Percentiles rank a stretch among this genome's conserved stretches.
Evolutionary conservation across 441 rosid genomes (phyloP).

Genomic region (Adansonia gregorii): DNA sequence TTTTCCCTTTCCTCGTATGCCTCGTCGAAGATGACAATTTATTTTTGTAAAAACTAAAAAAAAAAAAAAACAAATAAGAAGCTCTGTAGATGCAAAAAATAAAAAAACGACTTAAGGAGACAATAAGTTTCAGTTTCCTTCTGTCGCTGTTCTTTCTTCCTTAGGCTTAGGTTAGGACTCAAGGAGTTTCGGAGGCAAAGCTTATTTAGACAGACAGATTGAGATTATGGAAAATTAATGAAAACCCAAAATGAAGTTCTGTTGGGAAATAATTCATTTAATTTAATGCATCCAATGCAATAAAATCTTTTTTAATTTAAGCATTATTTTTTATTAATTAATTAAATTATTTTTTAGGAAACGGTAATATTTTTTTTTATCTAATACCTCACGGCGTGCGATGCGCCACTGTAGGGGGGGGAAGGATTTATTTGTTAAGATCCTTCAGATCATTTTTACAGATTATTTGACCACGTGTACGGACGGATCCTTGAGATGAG

Average conservation of each 20-base stretch:
- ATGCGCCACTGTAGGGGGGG: neutral
- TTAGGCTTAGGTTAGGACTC: neutral
- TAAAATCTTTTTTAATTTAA: neutral
- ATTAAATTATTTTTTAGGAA: neutral
- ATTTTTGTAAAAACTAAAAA: neutral
- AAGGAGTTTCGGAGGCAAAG: neutral
- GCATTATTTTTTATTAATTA: neutral
- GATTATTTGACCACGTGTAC: conserved; percentile 1
- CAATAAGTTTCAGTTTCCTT: neutral
- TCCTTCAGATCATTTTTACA: neutral
- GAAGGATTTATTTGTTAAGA: neutral
- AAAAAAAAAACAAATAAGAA: neutral
- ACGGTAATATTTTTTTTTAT: neutral
- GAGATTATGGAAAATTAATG: neutral
- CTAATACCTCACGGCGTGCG: neutral
- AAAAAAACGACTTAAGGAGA: neutral
- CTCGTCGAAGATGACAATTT: conserved; percentile 16
- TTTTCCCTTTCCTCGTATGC: conserved; percentile 20
- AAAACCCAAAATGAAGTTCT: neutral
- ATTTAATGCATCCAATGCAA: neutral
- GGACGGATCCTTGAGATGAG: conserved; percentile 15
- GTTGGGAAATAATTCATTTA: neutral
- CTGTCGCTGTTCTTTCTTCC: neutral
- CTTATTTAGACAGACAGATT: neutral
- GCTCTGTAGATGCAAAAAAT: neutral